Evolutionary conservation across 148 eudicot genomes (phyloP), one percentile per base, ranked within the genome.

Genomic region (Rheum nobile): DNA sequence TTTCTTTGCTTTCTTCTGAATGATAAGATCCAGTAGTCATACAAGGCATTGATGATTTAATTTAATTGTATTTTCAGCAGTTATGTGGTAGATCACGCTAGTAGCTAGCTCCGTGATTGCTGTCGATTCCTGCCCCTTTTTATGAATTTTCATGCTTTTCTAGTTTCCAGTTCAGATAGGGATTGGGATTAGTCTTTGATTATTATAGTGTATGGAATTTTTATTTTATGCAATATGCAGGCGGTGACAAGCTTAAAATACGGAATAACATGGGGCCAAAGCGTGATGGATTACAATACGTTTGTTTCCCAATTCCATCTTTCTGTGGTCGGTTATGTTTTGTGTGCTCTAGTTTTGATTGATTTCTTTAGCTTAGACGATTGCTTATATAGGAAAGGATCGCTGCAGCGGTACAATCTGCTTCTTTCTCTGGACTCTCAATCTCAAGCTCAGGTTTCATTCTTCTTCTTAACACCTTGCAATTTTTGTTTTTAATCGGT

Each of bases 241-340:
- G 98, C 71, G 92, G 79, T 34, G 94, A 89, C 50, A 85, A 88
- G 81, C 43, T 82, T 2, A 91, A 85, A 77, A 39, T 87, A 9
- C 87, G 89, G 72, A 87, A 83, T 80, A 88, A 84, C 77, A 84
- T 75, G 1, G 90, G 82, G 43, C 80, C 81, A 29, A 84, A 71
- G 67, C 84, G 72, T 71, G 98, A 86, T n/a, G n/a, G n/a, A n/a
- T n/a, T n/a, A n/a, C n/a, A n/a, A n/a, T n/a, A n/a, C n/a, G 87
- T 57, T 57, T 11, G 14, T 26, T 26, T 26, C 26, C 26, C 19
- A 17, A 2, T 13, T 46, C 19, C 19, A 0, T 11, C n/a, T n/a
- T n/a, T n/a, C n/a, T n/a, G n/a, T 17, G 19, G 16, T 46, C 52
- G 19, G 16, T n/a, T n/a, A n/a, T n/a, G 16, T 13, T 13, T 46